A percentile compares a stretch with the other conserved stretches of the same genome.
phyloP scores from a whole-genome alignment of 257 asterid species.

The Solanum acaule region DNA sequence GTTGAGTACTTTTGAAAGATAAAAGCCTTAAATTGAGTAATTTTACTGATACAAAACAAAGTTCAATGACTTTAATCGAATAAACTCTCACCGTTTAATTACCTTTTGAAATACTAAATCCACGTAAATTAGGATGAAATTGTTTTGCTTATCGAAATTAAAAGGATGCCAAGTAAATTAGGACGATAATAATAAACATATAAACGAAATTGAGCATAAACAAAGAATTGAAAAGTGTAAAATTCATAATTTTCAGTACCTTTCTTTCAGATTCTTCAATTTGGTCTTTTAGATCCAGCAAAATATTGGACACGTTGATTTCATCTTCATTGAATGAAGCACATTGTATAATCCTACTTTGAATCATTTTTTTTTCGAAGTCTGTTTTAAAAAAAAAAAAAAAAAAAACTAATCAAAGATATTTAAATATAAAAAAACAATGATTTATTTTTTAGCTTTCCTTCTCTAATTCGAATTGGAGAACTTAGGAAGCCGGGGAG shows the following conservation, averaged over 20 bases:
- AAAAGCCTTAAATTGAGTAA: no score
- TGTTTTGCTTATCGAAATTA: no score
- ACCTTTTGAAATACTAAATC: neutral
- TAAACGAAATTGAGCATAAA: no score
- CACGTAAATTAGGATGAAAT: neutral
- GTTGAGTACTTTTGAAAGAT: neutral
- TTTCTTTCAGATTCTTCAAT: neutral
- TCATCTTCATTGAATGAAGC: constrained; percentile 21
- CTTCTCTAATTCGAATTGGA: neutral
- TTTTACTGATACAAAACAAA: neutral
- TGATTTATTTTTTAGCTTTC: no score
- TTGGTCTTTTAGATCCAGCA: constrained; percentile 16
- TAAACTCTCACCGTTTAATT: neutral
- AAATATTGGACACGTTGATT: constrained; percentile 20
- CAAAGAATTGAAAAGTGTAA: neutral
- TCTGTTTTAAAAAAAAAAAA: no score
- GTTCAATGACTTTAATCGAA: no score
- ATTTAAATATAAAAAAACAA: no score
- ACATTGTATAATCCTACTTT: neutral
- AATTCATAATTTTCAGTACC: constrained; percentile 10
- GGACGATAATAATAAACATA: no score
- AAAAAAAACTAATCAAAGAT: no score
- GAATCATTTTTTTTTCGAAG: neutral
- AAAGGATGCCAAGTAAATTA: neutral
- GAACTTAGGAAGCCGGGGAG: neutral